Percentiles rank a stretch among this genome's conserved stretches.
phyloP scores from a whole-genome alignment of 305 asterid genomes.

The Rubia occidens region DNA sequence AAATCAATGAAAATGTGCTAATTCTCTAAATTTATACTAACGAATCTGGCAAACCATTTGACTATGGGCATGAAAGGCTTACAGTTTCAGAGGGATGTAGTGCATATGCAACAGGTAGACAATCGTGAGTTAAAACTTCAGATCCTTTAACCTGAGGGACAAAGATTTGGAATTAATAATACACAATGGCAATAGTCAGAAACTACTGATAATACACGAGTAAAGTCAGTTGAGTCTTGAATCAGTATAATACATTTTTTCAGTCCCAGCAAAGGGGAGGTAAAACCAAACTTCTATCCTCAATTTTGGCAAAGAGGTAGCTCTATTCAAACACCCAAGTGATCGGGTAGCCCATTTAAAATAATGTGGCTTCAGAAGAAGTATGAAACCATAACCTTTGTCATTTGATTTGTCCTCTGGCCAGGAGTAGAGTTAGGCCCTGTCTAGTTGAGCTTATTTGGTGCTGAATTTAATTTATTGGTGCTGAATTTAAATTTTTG shows the following conservation, averaged over 20 bases:
- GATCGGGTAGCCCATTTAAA: neutral
- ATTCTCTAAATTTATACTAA: neutral
- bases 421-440: neutral
- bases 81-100: slow-evolving; percentile 75
- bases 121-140: slow-evolving; percentile 59
- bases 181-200: neutral
- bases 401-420: too few relatives aligned
- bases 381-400: neutral
- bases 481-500: too few relatives aligned
- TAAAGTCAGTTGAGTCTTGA: neutral
- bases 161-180: slow-evolving; percentile 10
- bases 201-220: slow-evolving; percentile 2
- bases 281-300: neutral
- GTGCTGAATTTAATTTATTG: too few relatives aligned
- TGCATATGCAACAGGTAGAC: slow-evolving; percentile 75
- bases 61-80: slow-evolving; percentile 24
- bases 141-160: slow-evolving; percentile 72
- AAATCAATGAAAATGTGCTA: neutral
- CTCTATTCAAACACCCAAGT: neutral
- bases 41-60: neutral
- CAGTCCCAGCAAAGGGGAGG: neutral
- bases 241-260: neutral
- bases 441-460: too few relatives aligned
- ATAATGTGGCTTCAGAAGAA: neutral
- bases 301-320: neutral